Conservation (phyloP, 345 rosid species). For the Citrus australasica region DNA sequence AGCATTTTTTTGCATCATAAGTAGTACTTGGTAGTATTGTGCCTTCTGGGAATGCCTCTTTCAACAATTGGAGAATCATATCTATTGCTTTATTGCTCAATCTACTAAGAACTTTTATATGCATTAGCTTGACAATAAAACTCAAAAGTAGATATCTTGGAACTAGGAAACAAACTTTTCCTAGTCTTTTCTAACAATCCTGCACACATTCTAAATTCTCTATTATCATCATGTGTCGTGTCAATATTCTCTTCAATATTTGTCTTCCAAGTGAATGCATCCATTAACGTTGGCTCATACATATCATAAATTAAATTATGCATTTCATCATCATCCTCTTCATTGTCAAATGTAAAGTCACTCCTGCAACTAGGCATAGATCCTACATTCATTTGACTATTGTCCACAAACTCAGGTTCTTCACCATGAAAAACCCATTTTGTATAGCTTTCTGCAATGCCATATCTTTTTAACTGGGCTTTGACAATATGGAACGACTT, state of each 20-base stretch:
- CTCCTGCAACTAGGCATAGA: too few relatives aligned
- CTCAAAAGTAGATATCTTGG: neutral
- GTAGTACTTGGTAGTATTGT: neutral
- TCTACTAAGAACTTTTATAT: neutral
- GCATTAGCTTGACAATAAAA: neutral
- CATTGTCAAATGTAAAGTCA: neutral
- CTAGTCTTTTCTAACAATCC: neutral
- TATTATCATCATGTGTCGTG: too few relatives aligned
- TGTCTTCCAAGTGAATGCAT: too few relatives aligned
- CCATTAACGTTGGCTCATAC: neutral
- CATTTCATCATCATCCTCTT: neutral
- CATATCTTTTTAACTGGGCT: neutral
- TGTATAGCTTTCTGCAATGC: neutral
- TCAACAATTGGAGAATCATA: too few relatives aligned
- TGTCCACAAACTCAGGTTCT: neutral
- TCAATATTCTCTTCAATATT: neutral
- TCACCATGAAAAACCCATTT: neutral
- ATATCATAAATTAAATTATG: neutral
- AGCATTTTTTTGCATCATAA: neutral
- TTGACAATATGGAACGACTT: neutral
- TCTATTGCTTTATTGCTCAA: too few relatives aligned
- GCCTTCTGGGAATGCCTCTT: neutral
- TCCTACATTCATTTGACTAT: neutral
- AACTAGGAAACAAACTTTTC: neutral
- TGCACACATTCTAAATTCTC: neutral